Evolutionary conservation across 2,329 filamentous ascomycete genomes (phyloP), one percentile per base, ranked within the genome.

Genomic region (Raffaelea ambrosiae): DNA sequence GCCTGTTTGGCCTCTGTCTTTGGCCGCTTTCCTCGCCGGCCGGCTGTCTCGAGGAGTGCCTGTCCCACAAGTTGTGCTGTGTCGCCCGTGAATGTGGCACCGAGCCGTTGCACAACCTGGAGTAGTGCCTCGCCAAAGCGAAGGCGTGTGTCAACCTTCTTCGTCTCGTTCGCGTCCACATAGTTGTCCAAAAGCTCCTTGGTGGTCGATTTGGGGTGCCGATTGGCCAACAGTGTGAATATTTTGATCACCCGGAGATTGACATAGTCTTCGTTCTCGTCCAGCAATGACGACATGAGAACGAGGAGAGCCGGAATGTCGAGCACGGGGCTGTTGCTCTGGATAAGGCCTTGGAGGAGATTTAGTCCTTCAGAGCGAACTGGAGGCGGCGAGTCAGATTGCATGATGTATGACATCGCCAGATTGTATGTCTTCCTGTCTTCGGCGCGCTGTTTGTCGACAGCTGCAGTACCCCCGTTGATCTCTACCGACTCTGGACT

Each of bases 201-300:
- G 3, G 76, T 66, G 0, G 81, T 80, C 0, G 82, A 75, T 39
- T 72, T 76, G 0, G 83, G 81, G 44, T 86, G 83, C 48, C 69
- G 72, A 52, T 72, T 65, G 0, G 82, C 76, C 11, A 89, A 63
- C 21, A 79, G 74, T 0, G 76, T 74, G 50, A 86, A 78, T 1
- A 83, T 71, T 52, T 79, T 79, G 51, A 88, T 77, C 16, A 80
- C 76, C n/a, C 79, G 74, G 3, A 84, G 67, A 56, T 85, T 84
- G 51, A 88, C 81, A 58, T 83, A 89, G 48, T 86, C 83, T 48
- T 88, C 85, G 5, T 73, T 68, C 43, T 86, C 82, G 51, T 75
- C 72, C 1, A 88, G 66, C 1, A 87, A 69, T 10, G 75, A 78
- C 1, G 80, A 79, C 46, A 88, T 68, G 1, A 86, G 69, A 5